Evolutionary conservation across 768 basidiomycete species (phyloP).

Genomic region (Asterophora lycoperdoides): DNA sequence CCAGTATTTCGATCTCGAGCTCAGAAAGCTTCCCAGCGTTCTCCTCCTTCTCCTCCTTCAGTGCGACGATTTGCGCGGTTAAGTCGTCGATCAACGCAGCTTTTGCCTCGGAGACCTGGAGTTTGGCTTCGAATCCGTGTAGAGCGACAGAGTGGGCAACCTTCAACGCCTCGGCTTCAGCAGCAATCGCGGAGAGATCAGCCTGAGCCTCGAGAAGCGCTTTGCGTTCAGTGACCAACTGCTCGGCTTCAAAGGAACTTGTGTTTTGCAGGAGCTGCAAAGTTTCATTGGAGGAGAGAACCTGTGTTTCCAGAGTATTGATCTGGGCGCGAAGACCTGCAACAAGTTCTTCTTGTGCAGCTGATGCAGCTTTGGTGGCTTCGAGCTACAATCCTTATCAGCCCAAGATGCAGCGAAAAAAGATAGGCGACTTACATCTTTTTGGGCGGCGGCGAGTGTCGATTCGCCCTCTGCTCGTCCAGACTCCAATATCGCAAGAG

Average conservation of each 20-base stretch:
- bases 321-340: conserved; percentile 48
- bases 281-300: conserved; percentile 46
- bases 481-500: conserved; percentile 33
- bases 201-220: conserved; percentile 60
- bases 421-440: conserved; percentile 43
- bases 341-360: conserved; percentile 42
- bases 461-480: conserved; percentile 29
- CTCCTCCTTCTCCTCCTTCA: conserved; percentile 69
- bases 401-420: not conserved
- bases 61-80: conserved; percentile 42
- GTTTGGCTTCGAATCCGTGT: conserved; percentile 41
- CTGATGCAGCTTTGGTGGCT: conserved; percentile 36
- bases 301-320: conserved; percentile 45
- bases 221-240: conserved; percentile 58
- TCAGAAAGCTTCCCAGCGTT: conserved; percentile 69
- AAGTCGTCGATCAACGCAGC: conserved; percentile 40
- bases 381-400: conserved; percentile 41
- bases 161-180: conserved; percentile 50
- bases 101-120: conserved; percentile 45
- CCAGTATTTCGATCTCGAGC: conserved; percentile 76
- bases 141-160: conserved; percentile 45
- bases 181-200: conserved; percentile 51
- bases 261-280: conserved; percentile 46
- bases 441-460: conserved; percentile 37
- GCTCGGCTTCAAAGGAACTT: conserved; percentile 37